These are phyloP conservation scores for Puccinia polysora DNA, from an alignment of 1,284 basidiomycete species.

Conservation along the genomic window DNA sequence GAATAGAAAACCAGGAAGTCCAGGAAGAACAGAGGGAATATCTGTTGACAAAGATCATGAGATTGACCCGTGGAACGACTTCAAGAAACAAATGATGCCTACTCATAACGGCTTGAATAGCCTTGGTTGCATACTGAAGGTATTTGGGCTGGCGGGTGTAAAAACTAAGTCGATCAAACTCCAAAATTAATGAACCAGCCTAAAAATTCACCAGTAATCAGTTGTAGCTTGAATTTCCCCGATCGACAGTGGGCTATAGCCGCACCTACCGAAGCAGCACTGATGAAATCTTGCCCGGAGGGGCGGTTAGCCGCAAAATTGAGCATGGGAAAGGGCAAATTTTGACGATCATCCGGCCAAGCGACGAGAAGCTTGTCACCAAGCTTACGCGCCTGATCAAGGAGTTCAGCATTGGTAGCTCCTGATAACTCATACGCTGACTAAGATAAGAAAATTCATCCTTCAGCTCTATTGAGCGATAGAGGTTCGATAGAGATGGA, in stretches of 20 bases:
- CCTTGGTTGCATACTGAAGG: slow-evolving; percentile 19
- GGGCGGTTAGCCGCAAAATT: slow-evolving; percentile 18
- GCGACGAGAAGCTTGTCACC: slow-evolving; percentile 18
- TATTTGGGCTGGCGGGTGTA: slow-evolving; percentile 36
- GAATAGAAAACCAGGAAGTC: slow-evolving; percentile 22
- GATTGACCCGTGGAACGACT: not conserved
- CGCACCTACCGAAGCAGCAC: slow-evolving; percentile 27
- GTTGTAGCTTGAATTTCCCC: too few species aligned
- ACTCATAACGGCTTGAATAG: slow-evolving; percentile 31
- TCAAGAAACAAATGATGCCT: not conserved
- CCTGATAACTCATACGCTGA: slow-evolving; percentile 42
- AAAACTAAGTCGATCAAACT: slow-evolving; percentile 39
- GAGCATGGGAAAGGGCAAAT: slow-evolving; percentile 21
- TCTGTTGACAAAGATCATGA: not conserved
- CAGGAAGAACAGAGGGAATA: slow-evolving; percentile 10
- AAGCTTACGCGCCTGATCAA: slow-evolving; percentile 33
- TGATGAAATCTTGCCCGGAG: not conserved
- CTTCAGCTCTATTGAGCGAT: not conserved
- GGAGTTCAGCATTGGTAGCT: slow-evolving; percentile 19
- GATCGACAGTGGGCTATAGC: not conserved
- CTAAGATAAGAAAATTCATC: slow-evolving; percentile 7
- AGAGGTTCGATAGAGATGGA: not conserved
- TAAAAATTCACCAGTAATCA: too few species aligned
- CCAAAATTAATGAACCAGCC: slow-evolving; percentile 40
- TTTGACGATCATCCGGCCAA: slow-evolving; percentile 33